Base-by-base conservation (phyloP, 73 alveolate species). In the Vitrella brassicaformis region DNA sequence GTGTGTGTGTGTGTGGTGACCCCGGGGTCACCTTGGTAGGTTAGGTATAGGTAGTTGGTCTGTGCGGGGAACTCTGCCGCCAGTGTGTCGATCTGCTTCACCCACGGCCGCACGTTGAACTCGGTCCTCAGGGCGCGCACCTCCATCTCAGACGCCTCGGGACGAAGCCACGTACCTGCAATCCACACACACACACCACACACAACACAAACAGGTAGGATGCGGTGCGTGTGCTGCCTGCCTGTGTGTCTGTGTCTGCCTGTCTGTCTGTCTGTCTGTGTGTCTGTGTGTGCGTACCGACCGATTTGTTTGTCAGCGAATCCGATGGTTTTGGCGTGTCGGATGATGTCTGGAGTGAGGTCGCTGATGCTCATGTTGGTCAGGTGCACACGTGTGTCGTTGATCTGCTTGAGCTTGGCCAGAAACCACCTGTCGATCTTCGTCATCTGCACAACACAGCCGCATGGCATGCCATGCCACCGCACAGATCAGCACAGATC, bases 31-130 rank as follows among this genome's bases (percentile, higher is more conserved):
- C n/a, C 84, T 0, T 47, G 27, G 73, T 77, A 77, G 78, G 84
- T 77, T 47, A 77, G 31, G 28, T 77, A 77, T 68, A 77, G 73
- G 73, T 77, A 77, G 68, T 77, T 77, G 19, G 84, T 77, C 67
- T 46, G 47, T 14, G 84, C 84, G 4, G 84, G 84, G 72, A 68
- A 77, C 73, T 77, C 84, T 4, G 84, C 84, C 46, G 84, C 84
- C 72, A 77, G 56, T 14, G 84, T 77, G 67, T 77, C 84, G 31
- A 77, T 69, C 72, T 77, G 84, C 68, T 77, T 77, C 47, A 69
- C 84, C 47, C 14, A 30, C 8, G 84, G 84, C 75, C 27, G 46
- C 77, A 25, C 28, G 9, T 25, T 8, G 69, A 10, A 56, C 10
- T 8, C 4, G 4, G 4, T 4, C 4, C 56, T 4, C 22, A 39